Percentiles rank a stretch among this genome's conserved stretches.
phyloP scores from a whole-genome alignment of 73 alveolate species.

The Blepharisma stoltei region DNA sequence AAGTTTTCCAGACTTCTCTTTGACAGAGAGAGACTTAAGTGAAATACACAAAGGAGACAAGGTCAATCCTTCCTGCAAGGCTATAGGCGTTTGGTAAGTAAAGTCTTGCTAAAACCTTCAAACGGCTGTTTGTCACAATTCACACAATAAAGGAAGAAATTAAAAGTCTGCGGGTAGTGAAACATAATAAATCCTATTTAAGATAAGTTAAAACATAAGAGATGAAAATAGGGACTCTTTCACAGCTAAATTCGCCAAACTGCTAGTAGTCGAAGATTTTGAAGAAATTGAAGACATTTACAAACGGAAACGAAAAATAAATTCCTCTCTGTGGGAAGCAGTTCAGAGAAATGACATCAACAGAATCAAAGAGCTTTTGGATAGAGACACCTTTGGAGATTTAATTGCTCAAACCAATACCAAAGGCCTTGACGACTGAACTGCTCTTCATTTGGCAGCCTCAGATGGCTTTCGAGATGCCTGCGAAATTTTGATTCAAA shows the following conservation, averaged over 20 bases:
- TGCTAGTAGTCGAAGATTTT: neutral
- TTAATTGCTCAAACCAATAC: constrained; percentile 34
- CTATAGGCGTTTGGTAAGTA: too few species aligned
- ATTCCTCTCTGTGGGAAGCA: constrained; percentile 14
- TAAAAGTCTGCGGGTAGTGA: too few species aligned
- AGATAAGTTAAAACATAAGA: too few species aligned
- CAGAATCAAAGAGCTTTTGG: constrained; percentile 17
- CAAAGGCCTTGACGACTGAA: constrained; percentile 62
- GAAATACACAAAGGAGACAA: too few species aligned
- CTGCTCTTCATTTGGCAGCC: constrained; percentile 74
- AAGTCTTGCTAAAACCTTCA: too few species aligned
- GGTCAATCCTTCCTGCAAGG: too few species aligned
- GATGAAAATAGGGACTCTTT: constrained; percentile 14
- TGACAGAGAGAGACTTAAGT: too few species aligned
- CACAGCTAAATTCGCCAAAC: neutral
- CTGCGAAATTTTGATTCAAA: constrained; percentile 36
- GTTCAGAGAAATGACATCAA: constrained; percentile 4
- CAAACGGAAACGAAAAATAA: neutral
- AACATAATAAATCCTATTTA: too few species aligned
- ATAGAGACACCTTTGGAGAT: constrained; percentile 1
- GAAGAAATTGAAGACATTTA: constrained; percentile 8
- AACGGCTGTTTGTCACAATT: too few species aligned
- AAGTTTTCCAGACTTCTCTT: too few species aligned
- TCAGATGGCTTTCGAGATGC: constrained; percentile 45
- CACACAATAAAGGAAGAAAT: too few species aligned